Percentiles rank a stretch among this genome's conserved stretches.
Evolutionary conservation across 768 basidiomycete genomes (phyloP).

Genomic region (Lyophyllum shimeji): DNA sequence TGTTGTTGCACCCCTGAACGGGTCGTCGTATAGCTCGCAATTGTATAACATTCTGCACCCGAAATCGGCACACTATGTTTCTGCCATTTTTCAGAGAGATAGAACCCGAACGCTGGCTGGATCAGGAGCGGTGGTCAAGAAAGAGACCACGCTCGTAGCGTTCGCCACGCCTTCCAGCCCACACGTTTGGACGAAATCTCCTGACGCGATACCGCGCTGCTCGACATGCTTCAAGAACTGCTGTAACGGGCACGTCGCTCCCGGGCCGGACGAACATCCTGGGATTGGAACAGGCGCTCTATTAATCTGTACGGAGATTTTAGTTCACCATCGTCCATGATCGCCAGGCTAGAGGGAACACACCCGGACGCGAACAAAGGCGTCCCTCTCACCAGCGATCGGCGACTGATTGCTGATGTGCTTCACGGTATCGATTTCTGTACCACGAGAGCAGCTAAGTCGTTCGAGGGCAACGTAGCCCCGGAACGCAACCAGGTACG

Average conservation of each 20-base stretch:
- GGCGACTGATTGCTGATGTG: conserved; percentile 16
- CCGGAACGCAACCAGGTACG: conserved; percentile 39
- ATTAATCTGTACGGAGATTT: conserved; percentile 26
- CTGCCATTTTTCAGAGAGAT: background rate
- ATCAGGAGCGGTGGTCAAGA: conserved; percentile 21
- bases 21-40: background rate
- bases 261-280: conserved; percentile 38
- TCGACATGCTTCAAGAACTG: conserved; percentile 32
- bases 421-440: conserved; percentile 2
- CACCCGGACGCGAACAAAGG: conserved; percentile 38
- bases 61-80: background rate
- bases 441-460: conserved; percentile 27
- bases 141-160: conserved; percentile 24
- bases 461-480: conserved; percentile 43
- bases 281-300: conserved; percentile 41
- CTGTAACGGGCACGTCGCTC: conserved; percentile 34
- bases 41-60: background rate
- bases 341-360: conserved; percentile 6
- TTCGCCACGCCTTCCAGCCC: conserved; percentile 26
- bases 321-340: too few relatives aligned
- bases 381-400: conserved; percentile 6
- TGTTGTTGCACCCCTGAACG: conserved; percentile 44
- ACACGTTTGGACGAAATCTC: conserved; percentile 38
- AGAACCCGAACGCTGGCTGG: conserved; percentile 7
- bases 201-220: conserved; percentile 24